phyloP scores from a whole-genome alignment of 1,139 yeast species.

The Blastobotrys serpentis region DNA sequence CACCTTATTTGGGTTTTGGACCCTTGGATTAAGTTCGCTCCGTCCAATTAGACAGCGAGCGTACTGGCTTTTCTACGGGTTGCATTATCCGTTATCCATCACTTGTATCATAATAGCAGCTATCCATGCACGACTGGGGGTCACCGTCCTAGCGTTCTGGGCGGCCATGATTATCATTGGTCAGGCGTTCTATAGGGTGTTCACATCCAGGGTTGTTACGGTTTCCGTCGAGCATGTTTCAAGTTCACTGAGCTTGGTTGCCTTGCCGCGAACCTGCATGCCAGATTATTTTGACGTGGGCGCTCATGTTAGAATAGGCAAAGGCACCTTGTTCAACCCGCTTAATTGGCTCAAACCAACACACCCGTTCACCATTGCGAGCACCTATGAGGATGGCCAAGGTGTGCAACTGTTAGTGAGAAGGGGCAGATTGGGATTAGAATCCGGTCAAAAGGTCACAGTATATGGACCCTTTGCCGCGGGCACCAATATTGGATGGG shows the following conservation, averaged over 20 bases:
- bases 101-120: constrained; percentile 54
- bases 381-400: constrained; percentile 51
- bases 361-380: constrained; percentile 84
- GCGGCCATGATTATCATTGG: constrained; percentile 50
- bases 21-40: constrained; percentile 56
- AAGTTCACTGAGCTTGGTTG: constrained; percentile 36
- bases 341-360: constrained; percentile 52
- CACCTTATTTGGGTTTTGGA: constrained; percentile 45
- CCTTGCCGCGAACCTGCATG: constrained; percentile 37
- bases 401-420: constrained; percentile 47
- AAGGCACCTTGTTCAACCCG: constrained; percentile 33
- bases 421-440: constrained; percentile 21
- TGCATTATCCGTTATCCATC: constrained; percentile 74
- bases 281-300: constrained; percentile 43
- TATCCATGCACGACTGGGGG: constrained; percentile 78
- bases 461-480: constrained; percentile 27
- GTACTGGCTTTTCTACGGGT: constrained; percentile 59
- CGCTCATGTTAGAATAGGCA: constrained; percentile 48
- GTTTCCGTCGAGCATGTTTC: constrained; percentile 34
- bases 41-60: constrained; percentile 52
- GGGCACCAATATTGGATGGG: background rate
- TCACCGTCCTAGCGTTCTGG: constrained; percentile 49
- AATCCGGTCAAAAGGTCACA: background rate
- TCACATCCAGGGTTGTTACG: constrained; percentile 33
- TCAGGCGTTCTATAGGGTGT: constrained; percentile 36